These are phyloP conservation scores for Rhododendron ovatum DNA, from an alignment of 148 eudicot species.

Conservation along the genomic window DNA sequence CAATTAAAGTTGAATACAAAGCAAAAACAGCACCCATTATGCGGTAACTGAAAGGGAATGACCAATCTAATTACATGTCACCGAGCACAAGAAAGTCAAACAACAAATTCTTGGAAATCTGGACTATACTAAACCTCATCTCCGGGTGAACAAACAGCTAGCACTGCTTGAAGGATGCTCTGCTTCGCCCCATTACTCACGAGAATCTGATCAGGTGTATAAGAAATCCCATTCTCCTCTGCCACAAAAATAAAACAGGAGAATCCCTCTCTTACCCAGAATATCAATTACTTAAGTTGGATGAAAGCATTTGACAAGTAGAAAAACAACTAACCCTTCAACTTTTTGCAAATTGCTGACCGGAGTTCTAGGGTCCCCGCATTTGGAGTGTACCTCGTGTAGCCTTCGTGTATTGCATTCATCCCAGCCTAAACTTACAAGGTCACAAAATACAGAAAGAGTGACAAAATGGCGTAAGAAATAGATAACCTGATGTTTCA, in stretches of 20 bases:
- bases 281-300: background rate
- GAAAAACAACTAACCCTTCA: slow-evolving; percentile 44
- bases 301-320: slow-evolving; percentile 1
- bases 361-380: slow-evolving; percentile 90
- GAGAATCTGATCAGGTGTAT: slow-evolving; percentile 72
- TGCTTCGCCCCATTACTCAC: slow-evolving; percentile 93
- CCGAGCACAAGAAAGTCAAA: background rate
- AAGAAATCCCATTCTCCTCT: slow-evolving; percentile 80
- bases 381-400: slow-evolving; percentile 92
- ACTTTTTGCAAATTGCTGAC: slow-evolving; percentile 74
- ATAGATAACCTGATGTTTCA: background rate
- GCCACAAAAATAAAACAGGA: slow-evolving; percentile 11
- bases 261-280: background rate
- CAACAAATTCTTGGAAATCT: background rate
- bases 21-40: background rate
- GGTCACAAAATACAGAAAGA: background rate
- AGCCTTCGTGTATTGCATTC: slow-evolving; percentile 82
- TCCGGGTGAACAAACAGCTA: slow-evolving; percentile 89
- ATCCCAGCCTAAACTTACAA: slow-evolving; percentile 63
- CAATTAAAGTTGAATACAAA: background rate
- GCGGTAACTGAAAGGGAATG: background rate
- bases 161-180: slow-evolving; percentile 66
- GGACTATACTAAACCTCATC: slow-evolving; percentile 59
- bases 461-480: slow-evolving; percentile 1
- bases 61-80: background rate